A percentile compares a stretch with the other conserved stretches of the same genome.
Evolutionary conservation across 768 basidiomycete species (phyloP).

Genomic region (Panus rudis): DNA sequence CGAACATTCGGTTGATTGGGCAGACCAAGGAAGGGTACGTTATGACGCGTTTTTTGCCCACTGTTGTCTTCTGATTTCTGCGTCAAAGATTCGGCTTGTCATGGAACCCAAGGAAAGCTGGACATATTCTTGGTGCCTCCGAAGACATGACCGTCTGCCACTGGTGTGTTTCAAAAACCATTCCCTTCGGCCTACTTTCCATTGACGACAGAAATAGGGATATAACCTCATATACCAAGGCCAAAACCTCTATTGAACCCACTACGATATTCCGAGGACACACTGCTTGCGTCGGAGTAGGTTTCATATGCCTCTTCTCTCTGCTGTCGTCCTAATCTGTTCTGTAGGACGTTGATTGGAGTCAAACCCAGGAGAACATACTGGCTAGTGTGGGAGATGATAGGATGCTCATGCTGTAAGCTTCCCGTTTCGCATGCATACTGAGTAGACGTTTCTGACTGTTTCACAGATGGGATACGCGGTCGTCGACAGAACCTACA

Average conservation of each 20-base stretch:
- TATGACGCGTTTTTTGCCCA: background rate
- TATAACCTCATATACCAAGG: slow-evolving; percentile 79
- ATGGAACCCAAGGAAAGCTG: slow-evolving; percentile 82
- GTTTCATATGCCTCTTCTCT: slow-evolving; percentile 21
- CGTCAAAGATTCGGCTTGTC: slow-evolving; percentile 75
- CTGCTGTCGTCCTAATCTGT: slow-evolving; percentile 5
- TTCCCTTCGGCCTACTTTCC: background rate
- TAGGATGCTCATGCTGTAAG: slow-evolving; percentile 87
- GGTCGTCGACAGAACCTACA: slow-evolving; percentile 61
- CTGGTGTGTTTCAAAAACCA: slow-evolving; percentile 50
- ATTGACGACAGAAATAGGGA: slow-evolving; percentile 55
- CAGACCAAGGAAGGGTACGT: slow-evolving; percentile 90
- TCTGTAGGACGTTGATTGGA: slow-evolving; percentile 92
- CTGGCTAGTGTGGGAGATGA: slow-evolving; percentile 97
- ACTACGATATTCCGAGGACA: slow-evolving; percentile 81
- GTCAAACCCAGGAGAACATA: slow-evolving; percentile 69
- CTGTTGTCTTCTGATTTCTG: background rate
- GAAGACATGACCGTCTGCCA: slow-evolving; percentile 96
- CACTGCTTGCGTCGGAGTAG: slow-evolving; percentile 83
- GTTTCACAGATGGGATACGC: slow-evolving; percentile 79
- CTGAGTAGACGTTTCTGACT: background rate
- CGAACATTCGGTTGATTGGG: slow-evolving; percentile 86
- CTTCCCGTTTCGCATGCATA: slow-evolving; percentile 11
- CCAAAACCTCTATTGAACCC: slow-evolving; percentile 76
- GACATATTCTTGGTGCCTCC: slow-evolving; percentile 84